A percentile compares a stretch with the other conserved stretches of the same genome.
Evolutionary conservation across 441 rosid genomes (phyloP).

Genomic region (Manihot esculenta): DNA sequence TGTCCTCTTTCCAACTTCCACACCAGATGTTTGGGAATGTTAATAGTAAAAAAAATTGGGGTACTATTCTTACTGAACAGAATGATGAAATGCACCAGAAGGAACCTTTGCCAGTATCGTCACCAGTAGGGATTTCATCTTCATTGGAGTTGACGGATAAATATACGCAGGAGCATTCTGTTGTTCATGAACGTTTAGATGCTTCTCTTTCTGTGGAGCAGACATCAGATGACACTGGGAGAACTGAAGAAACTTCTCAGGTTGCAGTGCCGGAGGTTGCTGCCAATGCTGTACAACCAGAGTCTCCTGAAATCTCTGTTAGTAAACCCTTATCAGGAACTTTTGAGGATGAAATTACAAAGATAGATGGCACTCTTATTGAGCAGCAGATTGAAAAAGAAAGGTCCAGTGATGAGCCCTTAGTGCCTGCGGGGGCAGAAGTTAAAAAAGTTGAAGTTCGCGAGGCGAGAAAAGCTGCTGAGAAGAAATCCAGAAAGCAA

Average conservation of each 20-base stretch:
- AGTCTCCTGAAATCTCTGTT: slow-evolving; percentile 26
- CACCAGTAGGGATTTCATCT: slow-evolving; percentile 34
- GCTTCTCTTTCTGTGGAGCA: slow-evolving; percentile 32
- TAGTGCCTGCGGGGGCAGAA: slow-evolving; percentile 32
- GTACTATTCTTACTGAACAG: slow-evolving; percentile 38
- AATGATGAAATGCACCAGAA: slow-evolving; percentile 38
- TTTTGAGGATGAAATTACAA: slow-evolving; percentile 35
- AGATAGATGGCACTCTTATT: slow-evolving; percentile 24
- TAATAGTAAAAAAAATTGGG: slow-evolving; percentile 40
- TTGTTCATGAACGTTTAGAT: slow-evolving; percentile 32
- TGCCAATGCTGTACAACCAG: slow-evolving; percentile 24
- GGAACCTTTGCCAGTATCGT: slow-evolving; percentile 38
- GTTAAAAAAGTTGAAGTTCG: slow-evolving; percentile 48
- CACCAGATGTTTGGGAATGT: slow-evolving; percentile 53
- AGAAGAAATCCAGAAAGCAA: slow-evolving; percentile 86
- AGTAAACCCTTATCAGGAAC: slow-evolving; percentile 25
- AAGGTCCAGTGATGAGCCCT: slow-evolving; percentile 30
- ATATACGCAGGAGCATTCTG: slow-evolving; percentile 30
- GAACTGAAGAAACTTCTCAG: slow-evolving; percentile 28
- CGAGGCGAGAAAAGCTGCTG: slow-evolving; percentile 64
- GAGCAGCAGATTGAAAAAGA: slow-evolving; percentile 40
- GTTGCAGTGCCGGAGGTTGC: slow-evolving; percentile 23
- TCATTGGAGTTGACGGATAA: slow-evolving; percentile 34
- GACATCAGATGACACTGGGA: slow-evolving; percentile 29
- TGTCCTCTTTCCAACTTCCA: slow-evolving; percentile 49